Conservation (phyloP, 345 rosid species). For the Eucalyptus curtisii region DNA sequence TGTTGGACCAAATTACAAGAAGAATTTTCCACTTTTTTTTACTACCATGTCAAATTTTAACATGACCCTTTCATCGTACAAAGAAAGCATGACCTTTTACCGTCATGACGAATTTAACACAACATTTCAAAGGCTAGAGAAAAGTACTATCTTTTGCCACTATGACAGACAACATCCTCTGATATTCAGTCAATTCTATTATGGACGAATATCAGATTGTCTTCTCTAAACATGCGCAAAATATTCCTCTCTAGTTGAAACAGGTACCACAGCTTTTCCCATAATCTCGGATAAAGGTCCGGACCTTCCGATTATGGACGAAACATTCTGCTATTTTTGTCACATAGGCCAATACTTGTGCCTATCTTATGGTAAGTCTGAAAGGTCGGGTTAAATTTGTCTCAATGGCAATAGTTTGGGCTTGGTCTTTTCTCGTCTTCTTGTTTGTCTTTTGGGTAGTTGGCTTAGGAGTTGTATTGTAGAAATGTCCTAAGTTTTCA, state of each 20-base stretch:
- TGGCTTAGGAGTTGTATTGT: background rate
- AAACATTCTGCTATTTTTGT: background rate
- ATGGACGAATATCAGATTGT: background rate
- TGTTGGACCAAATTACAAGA: background rate
- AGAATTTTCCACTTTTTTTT: background rate
- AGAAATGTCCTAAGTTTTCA: background rate
- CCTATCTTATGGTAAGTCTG: background rate
- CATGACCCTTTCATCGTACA: background rate
- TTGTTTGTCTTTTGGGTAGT: background rate
- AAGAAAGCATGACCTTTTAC: background rate
- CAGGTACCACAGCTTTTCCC: background rate
- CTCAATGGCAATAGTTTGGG: background rate
- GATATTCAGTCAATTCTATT: background rate
- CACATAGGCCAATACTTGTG: background rate
- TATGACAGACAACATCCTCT: background rate
- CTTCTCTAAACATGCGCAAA: background rate
- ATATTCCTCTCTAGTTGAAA: background rate
- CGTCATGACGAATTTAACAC: background rate
- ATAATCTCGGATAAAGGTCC: background rate
- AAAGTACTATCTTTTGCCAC: background rate
- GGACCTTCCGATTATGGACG: background rate
- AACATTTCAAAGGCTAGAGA: background rate
- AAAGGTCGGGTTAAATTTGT: background rate
- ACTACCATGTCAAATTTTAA: background rate
- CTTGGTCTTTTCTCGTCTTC: too few relatives aligned